Conservation (phyloP, 306 rosid genomes). For the Castanea mollissima region DNA sequence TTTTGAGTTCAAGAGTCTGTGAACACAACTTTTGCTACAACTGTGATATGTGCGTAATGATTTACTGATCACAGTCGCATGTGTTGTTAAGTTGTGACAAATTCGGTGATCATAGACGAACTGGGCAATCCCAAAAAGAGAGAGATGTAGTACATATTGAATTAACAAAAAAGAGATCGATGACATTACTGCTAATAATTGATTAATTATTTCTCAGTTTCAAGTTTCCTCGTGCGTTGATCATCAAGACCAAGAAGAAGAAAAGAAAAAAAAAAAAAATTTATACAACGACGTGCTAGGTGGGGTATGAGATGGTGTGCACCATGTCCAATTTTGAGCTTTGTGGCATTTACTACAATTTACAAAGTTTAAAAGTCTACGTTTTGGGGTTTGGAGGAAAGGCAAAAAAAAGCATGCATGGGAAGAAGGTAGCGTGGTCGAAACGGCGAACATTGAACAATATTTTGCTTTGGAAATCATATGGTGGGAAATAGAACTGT, state of each 20-base stretch:
- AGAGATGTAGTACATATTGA: slow-evolving; percentile 27
- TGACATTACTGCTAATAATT: slow-evolving; percentile 36
- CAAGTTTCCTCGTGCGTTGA: slow-evolving; percentile 44
- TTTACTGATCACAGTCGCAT: accelerated
- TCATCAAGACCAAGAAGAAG: slow-evolving; percentile 3
- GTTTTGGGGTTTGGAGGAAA: slow-evolving; percentile 30
- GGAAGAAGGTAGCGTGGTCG: slow-evolving; percentile 77
- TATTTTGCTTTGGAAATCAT: slow-evolving; percentile 45
- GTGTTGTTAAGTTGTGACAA: no score
- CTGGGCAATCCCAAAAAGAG: background rate
- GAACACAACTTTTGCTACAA: no score
- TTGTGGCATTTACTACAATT: slow-evolving; percentile 10
- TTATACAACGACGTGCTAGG: slow-evolving; percentile 49
- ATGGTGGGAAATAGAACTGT: slow-evolving; percentile 21
- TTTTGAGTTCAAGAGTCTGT: slow-evolving; percentile 26
- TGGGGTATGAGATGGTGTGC: slow-evolving; percentile 73
- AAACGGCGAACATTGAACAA: slow-evolving; percentile 45
- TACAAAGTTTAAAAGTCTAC: slow-evolving; percentile 16
- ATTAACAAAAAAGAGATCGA: background rate
- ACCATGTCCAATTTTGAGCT: slow-evolving; percentile 33
- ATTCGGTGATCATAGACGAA: no score
- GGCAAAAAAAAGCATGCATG: slow-evolving; percentile 19
- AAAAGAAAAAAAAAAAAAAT: background rate
- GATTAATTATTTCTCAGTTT: slow-evolving; percentile 33
- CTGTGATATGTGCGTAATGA: no score